Conservation (phyloP, 2,329 filamentous ascomycete species). For the Decorospora gaudefroyi region DNA sequence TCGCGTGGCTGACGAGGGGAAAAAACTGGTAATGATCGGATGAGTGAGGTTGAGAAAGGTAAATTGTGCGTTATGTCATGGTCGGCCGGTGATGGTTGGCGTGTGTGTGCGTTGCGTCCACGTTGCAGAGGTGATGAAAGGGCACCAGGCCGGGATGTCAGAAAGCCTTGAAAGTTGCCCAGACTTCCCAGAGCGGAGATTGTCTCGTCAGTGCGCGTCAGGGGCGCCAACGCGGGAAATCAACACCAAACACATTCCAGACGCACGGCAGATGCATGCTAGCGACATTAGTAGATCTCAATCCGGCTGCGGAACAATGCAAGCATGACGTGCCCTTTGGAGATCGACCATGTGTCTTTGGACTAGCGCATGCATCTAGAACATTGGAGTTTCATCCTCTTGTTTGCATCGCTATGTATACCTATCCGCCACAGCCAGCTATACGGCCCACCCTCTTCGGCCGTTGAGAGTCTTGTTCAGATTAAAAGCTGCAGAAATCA, state of each 20-base stretch:
- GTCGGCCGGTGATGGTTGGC: conserved; percentile 5
- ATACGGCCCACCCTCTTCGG: conserved; percentile 7
- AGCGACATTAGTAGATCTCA: conserved; percentile 14
- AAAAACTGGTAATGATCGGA: neutral
- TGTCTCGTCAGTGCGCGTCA: conserved; percentile 18
- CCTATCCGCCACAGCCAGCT: neutral
- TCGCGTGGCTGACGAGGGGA: neutral
- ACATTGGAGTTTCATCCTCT: conserved; percentile 6
- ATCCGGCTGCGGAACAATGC: conserved; percentile 9
- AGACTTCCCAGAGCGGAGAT: conserved; percentile 9
- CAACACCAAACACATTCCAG: conserved; percentile 16
- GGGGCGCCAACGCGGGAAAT: conserved; percentile 15
- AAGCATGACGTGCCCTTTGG: conserved; percentile 18
- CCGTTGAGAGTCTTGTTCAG: conserved; percentile 57
- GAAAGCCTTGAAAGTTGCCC: conserved; percentile 15
- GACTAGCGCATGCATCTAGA: conserved; percentile 12
- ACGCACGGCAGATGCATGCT: conserved; percentile 4
- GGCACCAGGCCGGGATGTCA: too few species aligned
- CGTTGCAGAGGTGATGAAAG: conserved; percentile 3
- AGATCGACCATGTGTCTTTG: conserved; percentile 9
- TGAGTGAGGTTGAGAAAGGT: conserved; percentile 1
- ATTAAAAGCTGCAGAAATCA: conserved; percentile 79
- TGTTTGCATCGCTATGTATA: conserved; percentile 1
- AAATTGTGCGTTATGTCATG: conserved; percentile 11
- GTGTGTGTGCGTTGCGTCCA: too few species aligned